Evolutionary conservation across 805 yeast species (phyloP), one percentile per base, ranked within the genome.

Genomic region (Candida parachauliodes): DNA sequence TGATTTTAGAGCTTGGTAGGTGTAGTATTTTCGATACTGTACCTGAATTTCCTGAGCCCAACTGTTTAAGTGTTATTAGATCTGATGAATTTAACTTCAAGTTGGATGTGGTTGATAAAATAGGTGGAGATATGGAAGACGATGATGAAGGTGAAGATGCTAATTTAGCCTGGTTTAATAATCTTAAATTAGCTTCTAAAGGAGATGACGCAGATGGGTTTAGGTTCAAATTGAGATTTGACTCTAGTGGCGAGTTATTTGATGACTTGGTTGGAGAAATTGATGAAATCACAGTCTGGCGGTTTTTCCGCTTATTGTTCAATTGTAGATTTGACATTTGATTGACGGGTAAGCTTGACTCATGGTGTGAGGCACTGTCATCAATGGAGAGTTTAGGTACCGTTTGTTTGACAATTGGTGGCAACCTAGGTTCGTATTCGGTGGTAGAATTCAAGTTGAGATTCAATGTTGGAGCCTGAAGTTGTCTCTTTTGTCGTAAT

Each of bases 21-120:
- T 93, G 98, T 36, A 88, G 63, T 9, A 88, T 94, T 54, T 89
- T 88, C 32, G 83, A 68, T 2, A 93, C 99, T 1, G 88, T 80
- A 2, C 99, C 99, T 9, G 96, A 88, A 55, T 87, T 89, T 9
- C 99, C 99, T 20, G 87, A 74, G 8, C 99, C 99, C 35, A 93
- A 69, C 43, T 79, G 80, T 42, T 86, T 80, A 36, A 93, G 57
- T 23, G 80, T 77, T 11, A 88, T 76, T 18, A 93, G 60, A 52
- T 93, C 96, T 29, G 78, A 79, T 45, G 55, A 62, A 27, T 44
- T 54, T 23, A 68, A 50, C 30, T 51, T 55, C 17, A 63, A 39
- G 11, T 57, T 34, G 2, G 63, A 43, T 1, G 68, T 62, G 18
- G 72, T 58, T 19, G 65, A 52, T 17, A 15, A 27, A 10, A 61